Percentiles rank a stretch among this genome's conserved stretches.
Conservation (phyloP, 768 basidiomycete genomes). For the Auriscalpium vulgare region DNA sequence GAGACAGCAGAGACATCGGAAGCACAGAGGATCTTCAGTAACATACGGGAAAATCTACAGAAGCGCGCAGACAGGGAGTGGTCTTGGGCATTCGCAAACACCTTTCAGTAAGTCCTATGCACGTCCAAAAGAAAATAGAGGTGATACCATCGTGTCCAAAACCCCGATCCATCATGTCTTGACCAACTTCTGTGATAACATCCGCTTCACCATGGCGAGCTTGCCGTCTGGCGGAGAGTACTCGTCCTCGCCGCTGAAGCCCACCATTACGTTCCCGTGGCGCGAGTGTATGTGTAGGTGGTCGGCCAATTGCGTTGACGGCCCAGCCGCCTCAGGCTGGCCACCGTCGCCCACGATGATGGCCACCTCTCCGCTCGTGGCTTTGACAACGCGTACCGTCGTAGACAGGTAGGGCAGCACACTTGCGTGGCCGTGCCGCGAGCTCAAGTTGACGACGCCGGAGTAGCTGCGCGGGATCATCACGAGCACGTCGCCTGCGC, state of each 20-base stretch:
- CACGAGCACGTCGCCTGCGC: slow-evolving; percentile 7
- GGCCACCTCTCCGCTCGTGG: slow-evolving; percentile 3
- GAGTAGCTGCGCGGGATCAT: slow-evolving; percentile 13
- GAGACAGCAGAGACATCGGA: too few species aligned
- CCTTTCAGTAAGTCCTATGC: neutral
- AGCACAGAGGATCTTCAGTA: neutral
- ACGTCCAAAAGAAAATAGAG: too few species aligned
- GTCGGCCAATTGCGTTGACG: neutral
- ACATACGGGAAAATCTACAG: neutral
- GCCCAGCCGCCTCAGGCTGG: neutral
- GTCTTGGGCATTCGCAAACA: neutral
- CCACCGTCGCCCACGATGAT: slow-evolving; percentile 3
- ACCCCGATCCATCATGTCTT: too few species aligned
- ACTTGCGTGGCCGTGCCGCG: slow-evolving; percentile 2
- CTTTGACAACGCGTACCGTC: neutral
- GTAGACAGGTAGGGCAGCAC: slow-evolving; percentile 9
- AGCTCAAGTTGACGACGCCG: slow-evolving; percentile 9
- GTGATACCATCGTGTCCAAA: too few species aligned
- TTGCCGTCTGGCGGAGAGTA: slow-evolving; percentile 5
- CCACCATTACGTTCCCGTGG: slow-evolving; percentile 6
- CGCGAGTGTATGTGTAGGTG: slow-evolving; percentile 2
- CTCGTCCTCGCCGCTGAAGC: slow-evolving; percentile 10
- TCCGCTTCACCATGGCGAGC: neutral
- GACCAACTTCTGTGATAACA: slow-evolving; percentile 1
- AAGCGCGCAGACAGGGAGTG: neutral